Conservation (phyloP, 2,329 filamentous ascomycete genomes). For the Ophiocordyceps camponoti-floridani region DNA sequence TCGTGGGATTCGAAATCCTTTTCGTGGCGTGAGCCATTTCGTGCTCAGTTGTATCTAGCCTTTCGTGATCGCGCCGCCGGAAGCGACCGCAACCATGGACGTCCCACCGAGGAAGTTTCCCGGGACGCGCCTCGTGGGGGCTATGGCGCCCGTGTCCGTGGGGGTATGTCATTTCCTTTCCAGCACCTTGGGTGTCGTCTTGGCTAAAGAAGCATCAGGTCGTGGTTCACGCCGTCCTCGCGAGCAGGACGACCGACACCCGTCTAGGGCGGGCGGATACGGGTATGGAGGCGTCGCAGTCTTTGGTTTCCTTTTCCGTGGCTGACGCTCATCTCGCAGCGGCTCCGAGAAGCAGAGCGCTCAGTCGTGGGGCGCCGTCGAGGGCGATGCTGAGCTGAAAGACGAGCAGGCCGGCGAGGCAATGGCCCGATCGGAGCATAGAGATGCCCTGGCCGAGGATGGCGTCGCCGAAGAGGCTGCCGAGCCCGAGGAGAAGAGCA, state of each 20-base stretch:
- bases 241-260: constrained; percentile 38
- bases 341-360: constrained; percentile 75
- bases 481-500: constrained; percentile 68
- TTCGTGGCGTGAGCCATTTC: background rate
- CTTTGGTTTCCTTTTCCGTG: background rate
- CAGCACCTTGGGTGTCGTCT: background rate
- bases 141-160: constrained; percentile 43
- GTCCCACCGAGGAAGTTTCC: constrained; percentile 52
- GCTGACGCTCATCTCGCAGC: constrained; percentile 19
- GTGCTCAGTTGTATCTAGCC: constrained; percentile 20
- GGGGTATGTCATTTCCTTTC: constrained; percentile 24
- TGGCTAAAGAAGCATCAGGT: constrained; percentile 15
- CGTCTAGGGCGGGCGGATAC: constrained; percentile 20
- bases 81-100: constrained; percentile 63
- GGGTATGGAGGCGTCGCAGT: constrained; percentile 20
- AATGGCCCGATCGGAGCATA: constrained; percentile 73
- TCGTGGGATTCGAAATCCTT: constrained; percentile 1
- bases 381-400: constrained; percentile 68
- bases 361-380: constrained; percentile 74
- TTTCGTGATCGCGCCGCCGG: constrained; percentile 82
- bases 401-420: constrained; percentile 85
- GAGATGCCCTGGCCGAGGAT: constrained; percentile 42
- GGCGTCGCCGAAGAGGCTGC: constrained; percentile 26
- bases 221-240: constrained; percentile 35
- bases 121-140: constrained; percentile 39